Conservation (phyloP, 83 land plant genomes). For the Isoetes engelmannii region DNA sequence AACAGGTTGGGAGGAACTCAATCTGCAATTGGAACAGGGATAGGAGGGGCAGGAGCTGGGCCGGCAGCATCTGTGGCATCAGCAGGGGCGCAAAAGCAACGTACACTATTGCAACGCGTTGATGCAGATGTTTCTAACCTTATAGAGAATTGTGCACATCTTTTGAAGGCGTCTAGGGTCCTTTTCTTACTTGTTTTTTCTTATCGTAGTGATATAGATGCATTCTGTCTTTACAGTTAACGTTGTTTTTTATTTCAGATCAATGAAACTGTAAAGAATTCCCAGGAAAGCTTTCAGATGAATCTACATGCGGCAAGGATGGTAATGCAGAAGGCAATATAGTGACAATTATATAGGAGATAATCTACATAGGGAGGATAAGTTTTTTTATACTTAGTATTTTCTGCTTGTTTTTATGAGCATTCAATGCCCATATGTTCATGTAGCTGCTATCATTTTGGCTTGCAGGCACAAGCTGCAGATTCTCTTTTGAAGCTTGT, state of each 20-base stretch:
- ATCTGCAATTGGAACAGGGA: no score
- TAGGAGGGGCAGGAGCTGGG: no score
- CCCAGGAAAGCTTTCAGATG: constrained; percentile 3
- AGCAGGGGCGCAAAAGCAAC: no score
- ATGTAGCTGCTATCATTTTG: not conserved
- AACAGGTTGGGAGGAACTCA: no score
- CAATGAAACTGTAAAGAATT: not conserved
- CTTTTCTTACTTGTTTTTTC: no score
- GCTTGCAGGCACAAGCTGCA: constrained; percentile 79
- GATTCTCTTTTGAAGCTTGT: constrained; percentile 90
- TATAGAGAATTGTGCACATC: not conserved
- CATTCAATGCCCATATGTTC: not conserved
- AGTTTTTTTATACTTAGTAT: not conserved
- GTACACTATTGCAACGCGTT: not conserved
- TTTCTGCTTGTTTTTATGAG: not conserved
- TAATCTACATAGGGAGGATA: not conserved
- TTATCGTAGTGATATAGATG: not conserved
- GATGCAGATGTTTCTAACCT: constrained; percentile 1
- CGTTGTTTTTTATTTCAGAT: not conserved
- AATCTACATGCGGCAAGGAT: constrained; percentile 5
- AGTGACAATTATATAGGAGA: not conserved
- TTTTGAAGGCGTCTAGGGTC: not conserved
- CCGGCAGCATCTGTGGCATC: no score
- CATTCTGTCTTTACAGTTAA: not conserved
- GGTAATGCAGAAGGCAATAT: not conserved